phyloP scores from a whole-genome alignment of 2,329 filamentous ascomycete species.

The Geosmithia morbida region DNA sequence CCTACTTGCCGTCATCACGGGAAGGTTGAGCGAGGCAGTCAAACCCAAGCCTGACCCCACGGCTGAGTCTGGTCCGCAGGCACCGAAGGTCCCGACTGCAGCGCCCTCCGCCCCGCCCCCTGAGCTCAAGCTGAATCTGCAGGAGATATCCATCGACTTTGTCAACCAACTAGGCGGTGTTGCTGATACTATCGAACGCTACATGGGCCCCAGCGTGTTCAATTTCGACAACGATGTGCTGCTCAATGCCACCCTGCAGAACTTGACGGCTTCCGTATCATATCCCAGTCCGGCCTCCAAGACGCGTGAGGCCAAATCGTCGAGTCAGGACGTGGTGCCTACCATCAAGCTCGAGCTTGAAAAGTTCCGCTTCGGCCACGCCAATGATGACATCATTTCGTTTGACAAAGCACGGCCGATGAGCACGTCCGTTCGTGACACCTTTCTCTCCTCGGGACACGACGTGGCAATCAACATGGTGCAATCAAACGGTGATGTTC shows the following conservation, averaged over 20 bases:
- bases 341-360: slow-evolving; percentile 30
- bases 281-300: slow-evolving; percentile 2
- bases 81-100: background rate
- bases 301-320: slow-evolving; percentile 1
- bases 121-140: slow-evolving; percentile 27
- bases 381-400: slow-evolving; percentile 45
- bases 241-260: slow-evolving; percentile 32
- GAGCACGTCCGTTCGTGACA: slow-evolving; percentile 43
- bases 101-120: slow-evolving; percentile 6
- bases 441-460: slow-evolving; percentile 39
- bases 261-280: slow-evolving; percentile 19
- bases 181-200: slow-evolving; percentile 31
- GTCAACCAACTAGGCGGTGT: slow-evolving; percentile 38
- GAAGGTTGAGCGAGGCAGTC: slow-evolving; percentile 31
- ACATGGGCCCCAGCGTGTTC: slow-evolving; percentile 23
- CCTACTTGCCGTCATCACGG: slow-evolving; percentile 34
- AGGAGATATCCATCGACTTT: slow-evolving; percentile 39
- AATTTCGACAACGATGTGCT: slow-evolving; percentile 34
- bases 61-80: background rate
- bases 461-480: slow-evolving; percentile 41
- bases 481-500: slow-evolving; percentile 26
- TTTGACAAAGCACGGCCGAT: slow-evolving; percentile 44
- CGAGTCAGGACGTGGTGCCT: slow-evolving; percentile 11
- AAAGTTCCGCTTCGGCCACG: slow-evolving; percentile 49
- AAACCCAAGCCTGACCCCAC: slow-evolving; percentile 8